Evolutionary conservation across 2,329 filamentous ascomycete genomes (phyloP).

Genomic region (Curvularia sp.): DNA sequence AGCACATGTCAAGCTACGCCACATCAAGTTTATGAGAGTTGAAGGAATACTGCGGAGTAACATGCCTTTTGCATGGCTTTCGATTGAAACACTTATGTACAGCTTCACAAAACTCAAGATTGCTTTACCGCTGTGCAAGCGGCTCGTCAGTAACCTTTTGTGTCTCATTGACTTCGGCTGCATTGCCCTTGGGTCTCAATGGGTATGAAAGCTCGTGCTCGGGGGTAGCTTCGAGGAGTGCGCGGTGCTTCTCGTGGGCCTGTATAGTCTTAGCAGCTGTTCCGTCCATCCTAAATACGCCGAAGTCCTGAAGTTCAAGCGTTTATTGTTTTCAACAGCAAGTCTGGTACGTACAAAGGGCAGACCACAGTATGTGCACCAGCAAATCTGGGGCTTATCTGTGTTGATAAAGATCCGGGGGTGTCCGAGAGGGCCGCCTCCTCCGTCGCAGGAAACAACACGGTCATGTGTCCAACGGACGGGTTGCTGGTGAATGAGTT

Average conservation of each 20-base stretch:
- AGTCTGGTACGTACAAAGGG: conserved; percentile 77
- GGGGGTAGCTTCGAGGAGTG: conserved; percentile 82
- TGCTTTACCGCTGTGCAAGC: conserved; percentile 64
- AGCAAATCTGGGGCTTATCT: conserved; percentile 92
- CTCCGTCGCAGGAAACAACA: conserved; percentile 87
- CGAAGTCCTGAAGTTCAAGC: neutral
- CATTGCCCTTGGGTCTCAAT: conserved; percentile 67
- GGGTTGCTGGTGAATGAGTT: conserved; percentile 94
- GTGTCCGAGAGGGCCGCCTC: conserved; percentile 87
- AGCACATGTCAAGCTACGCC: neutral
- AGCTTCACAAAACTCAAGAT: conserved; percentile 10
- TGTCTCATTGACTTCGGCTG: conserved; percentile 65
- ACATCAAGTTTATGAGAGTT: neutral
- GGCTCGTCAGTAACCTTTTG: conserved; percentile 67
- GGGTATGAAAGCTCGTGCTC: conserved; percentile 82
- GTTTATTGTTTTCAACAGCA: too few species aligned
- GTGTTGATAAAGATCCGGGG: conserved; percentile 96
- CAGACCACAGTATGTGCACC: conserved; percentile 90
- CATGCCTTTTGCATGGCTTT: conserved; percentile 7
- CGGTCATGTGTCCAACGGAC: conserved; percentile 88
- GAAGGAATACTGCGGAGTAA: neutral
- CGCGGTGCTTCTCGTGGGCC: conserved; percentile 89
- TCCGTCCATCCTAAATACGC: neutral
- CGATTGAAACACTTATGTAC: conserved; percentile 39
- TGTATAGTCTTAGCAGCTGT: conserved; percentile 51